Base-by-base conservation (phyloP, 1,284 basidiomycete genomes). In the Apiotrichum gamsii region DNA sequence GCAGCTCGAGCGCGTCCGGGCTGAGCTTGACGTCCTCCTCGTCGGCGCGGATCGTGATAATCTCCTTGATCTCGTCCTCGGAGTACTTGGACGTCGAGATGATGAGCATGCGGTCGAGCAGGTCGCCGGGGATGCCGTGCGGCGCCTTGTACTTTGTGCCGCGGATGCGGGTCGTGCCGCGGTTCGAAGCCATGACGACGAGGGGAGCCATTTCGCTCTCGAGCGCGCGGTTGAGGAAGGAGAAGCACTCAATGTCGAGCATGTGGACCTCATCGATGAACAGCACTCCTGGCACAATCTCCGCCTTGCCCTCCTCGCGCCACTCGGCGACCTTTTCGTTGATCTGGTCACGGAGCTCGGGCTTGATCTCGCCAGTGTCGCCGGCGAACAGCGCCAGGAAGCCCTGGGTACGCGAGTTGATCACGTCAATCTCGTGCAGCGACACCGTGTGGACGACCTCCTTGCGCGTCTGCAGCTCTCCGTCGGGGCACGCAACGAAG, bases 241-340 rank as follows among this genome's bases (percentile, higher is more conserved):
- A 95, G 78, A 97, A 97, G 70, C 94, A 98, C 72, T 98, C 94
- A 56, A 98, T 95, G 71, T 98, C 94, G 56, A 98, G 83, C 94
- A 98, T 98, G 77, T 98, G 95, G 15, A 96, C 91, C 74, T 96
- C 89, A 69, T 90, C 87, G 58, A 90, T 90, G 75, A 91, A 90
- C 15, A 91, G 76, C 11, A 95, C 91, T 5, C 94, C 94, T 34
- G 94, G 94, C 4, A 97, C 87, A 51, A 98, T 93, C 69, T 94
- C 90, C 4, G 94, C 94, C 72, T 98, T 98, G 53, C 94, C 94
- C 75, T 97, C 94, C 75, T 98, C 95, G 52, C 90, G 78, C 94
- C 95, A 97, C 70, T 98, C 94, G 23, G 84, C 86, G 3, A 98
- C 91, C 71, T 97, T 97, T 44, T 84, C 81, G 72, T 98, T 91